Base-by-base conservation (phyloP, 495 filamentous ascomycete species). In the Trichoderma erinaceum region DNA sequence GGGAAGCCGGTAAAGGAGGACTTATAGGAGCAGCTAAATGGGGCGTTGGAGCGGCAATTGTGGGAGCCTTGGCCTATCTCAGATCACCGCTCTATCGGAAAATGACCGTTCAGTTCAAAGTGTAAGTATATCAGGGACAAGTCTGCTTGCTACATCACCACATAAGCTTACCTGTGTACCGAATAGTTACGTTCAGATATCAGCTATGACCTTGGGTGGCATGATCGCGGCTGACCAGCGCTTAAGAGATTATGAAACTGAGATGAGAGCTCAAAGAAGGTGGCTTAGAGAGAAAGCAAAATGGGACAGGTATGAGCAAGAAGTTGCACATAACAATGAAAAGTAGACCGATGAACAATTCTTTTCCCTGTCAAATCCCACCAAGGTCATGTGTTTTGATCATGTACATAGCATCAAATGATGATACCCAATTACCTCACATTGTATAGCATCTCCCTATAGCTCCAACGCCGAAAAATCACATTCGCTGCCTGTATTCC, bases 21-120 rank as follows among this genome's bases (percentile, higher is more conserved):
- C 73, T 82, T 8, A 70, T 77, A 48, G 89, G 89, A 6, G 87
- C 88, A 29, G 75, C 82, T 32, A 89, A 86, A 83, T 92, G 86
- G 87, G 89, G 89, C 35, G 71, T 83, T 38, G 84, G 79, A 32
- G 79, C 80, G n/a, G 86, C 82, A 4, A 68, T 83, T 29, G 79
- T 89, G 50, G 87, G 83, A 32, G 84, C 77, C 25, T 32, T 82
- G 11, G 88, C 82, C 1, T 89, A 87, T 70, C 73, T 76, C 44
- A 73, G 87, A 67, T 88, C 87, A 21, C 92, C 91, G 10, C 71
- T 97, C 16, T 97, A 96, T 72, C 86, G 92, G 32, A 86, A 89
- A 0, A 74, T 96, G 70, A 97, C 93, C 2, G 80, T 92, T 23
- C 93, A 96, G 75, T 97, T 96, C 78, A 97, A 97, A 80, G 87